These are phyloP conservation scores for Suhomyces prunicola DNA, from an alignment of 805 yeast species.

Conservation along the genomic window DNA sequence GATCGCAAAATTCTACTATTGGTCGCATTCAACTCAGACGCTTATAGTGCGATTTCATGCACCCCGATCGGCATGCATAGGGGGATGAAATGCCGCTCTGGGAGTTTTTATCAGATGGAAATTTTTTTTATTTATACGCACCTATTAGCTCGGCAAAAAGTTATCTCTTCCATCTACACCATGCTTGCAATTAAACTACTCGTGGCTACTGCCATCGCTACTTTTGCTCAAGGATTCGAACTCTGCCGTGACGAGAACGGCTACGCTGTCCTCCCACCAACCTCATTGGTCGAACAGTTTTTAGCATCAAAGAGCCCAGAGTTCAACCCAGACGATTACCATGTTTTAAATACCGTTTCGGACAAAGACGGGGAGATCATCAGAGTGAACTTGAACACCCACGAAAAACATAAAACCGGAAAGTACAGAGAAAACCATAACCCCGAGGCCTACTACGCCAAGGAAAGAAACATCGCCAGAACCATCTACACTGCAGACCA, in stretches of 20 bases:
- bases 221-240: conserved; percentile 6
- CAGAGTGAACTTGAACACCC: conserved; percentile 12
- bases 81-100: background rate
- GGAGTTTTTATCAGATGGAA: background rate
- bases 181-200: conserved; percentile 9
- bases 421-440: conserved; percentile 9
- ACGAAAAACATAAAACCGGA: conserved; percentile 10
- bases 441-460: conserved; percentile 8
- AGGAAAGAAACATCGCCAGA: conserved; percentile 1
- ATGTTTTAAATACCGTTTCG: conserved; percentile 11
- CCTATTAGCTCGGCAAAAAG: background rate
- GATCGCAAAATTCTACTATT: background rate
- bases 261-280: conserved; percentile 13
- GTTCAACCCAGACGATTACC: conserved; percentile 5
- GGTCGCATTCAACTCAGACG: background rate
- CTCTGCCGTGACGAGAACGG: conserved; percentile 10
- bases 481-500: conserved; percentile 6
- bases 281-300: conserved; percentile 8
- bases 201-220: conserved; percentile 5
- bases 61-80: background rate
- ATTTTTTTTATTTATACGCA: background rate
- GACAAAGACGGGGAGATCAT: conserved; percentile 11
- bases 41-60: background rate
- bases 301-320: conserved; percentile 5
- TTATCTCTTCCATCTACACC: background rate